Conservation (phyloP, 768 basidiomycete genomes). For the Lactifluus echinatus region DNA sequence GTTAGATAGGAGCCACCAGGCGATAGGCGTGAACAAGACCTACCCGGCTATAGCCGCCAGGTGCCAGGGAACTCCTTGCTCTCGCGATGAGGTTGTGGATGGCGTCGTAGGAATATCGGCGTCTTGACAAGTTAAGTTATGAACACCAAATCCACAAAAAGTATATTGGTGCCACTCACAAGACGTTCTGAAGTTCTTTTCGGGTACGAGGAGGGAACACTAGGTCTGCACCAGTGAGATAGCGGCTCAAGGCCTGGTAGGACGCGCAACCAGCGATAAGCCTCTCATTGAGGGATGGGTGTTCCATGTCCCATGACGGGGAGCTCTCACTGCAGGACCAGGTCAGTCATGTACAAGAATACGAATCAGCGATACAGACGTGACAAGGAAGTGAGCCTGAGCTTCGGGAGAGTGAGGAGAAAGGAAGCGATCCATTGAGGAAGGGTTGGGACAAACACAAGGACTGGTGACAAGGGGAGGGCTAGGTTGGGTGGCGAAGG, state of each 20-base stretch:
- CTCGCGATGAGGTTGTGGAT: slow-evolving; percentile 75
- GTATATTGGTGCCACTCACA: slow-evolving; percentile 39
- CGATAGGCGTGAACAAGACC: slow-evolving; percentile 17
- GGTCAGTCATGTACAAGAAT: slow-evolving; percentile 10
- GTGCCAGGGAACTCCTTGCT: slow-evolving; percentile 53
- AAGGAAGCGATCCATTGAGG: slow-evolving; percentile 58
- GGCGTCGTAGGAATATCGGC: slow-evolving; percentile 68
- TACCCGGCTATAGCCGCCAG: slow-evolving; percentile 48
- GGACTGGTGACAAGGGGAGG: neutral
- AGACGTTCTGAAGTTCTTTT: slow-evolving; percentile 57
- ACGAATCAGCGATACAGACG: slow-evolving; percentile 34
- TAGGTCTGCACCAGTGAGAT: slow-evolving; percentile 60
- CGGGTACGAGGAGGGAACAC: slow-evolving; percentile 59
- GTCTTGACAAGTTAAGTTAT: slow-evolving; percentile 31
- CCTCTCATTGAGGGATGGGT: slow-evolving; percentile 61
- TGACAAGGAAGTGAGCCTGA: slow-evolving; percentile 55
- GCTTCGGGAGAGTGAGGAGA: slow-evolving; percentile 71
- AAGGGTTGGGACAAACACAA: neutral
- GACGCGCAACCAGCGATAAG: slow-evolving; percentile 73
- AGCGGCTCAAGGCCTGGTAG: slow-evolving; percentile 71
- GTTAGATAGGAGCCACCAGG: neutral
- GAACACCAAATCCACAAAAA: neutral
- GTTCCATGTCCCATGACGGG: slow-evolving; percentile 61
- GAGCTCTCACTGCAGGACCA: slow-evolving; percentile 47
- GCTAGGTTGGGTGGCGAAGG: neutral